These are phyloP conservation scores for Podila epigama DNA, from an alignment of 192 early-diverging fungal species.

Conservation along the genomic window DNA sequence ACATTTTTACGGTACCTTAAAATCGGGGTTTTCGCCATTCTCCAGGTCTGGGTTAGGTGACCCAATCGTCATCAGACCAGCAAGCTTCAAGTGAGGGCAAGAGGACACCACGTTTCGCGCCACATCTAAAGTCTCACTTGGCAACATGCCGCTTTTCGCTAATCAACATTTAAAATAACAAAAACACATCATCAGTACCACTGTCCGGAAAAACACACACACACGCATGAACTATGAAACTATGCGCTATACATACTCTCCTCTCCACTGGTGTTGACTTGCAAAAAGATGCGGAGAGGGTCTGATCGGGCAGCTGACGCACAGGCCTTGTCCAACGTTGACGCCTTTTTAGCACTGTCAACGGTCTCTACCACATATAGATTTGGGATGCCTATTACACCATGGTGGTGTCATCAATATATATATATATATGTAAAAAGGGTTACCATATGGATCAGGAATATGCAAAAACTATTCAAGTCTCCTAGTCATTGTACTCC, in stretches of 20 bases:
- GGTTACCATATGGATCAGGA: too few relatives aligned
- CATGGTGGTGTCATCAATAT: too few relatives aligned
- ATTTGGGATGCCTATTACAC: constrained; percentile 73
- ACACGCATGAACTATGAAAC: neutral
- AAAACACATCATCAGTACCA: neutral
- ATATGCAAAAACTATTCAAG: too few relatives aligned
- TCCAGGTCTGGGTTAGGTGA: constrained; percentile 62
- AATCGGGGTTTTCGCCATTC: constrained; percentile 75
- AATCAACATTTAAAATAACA: constrained; percentile 9
- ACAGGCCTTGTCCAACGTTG: constrained; percentile 82
- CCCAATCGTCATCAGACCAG: constrained; percentile 98
- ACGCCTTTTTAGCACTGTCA: constrained; percentile 84
- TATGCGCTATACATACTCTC: constrained; percentile 60
- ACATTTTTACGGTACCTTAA: constrained; percentile 58
- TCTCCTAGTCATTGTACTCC: too few relatives aligned
- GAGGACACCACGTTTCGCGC: constrained; percentile 67
- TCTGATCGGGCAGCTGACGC: constrained; percentile 45
- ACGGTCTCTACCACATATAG: constrained; percentile 94
- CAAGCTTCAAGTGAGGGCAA: constrained; percentile 74
- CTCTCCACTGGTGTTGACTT: constrained; percentile 96
- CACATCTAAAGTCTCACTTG: constrained; percentile 58
- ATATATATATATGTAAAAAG: too few relatives aligned
- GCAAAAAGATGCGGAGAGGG: constrained; percentile 85
- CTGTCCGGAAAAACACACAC: neutral
- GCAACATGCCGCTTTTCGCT: constrained; percentile 84